phyloP scores from a whole-genome alignment of 148 eudicot genomes.

The Arctostaphylos glauca region DNA sequence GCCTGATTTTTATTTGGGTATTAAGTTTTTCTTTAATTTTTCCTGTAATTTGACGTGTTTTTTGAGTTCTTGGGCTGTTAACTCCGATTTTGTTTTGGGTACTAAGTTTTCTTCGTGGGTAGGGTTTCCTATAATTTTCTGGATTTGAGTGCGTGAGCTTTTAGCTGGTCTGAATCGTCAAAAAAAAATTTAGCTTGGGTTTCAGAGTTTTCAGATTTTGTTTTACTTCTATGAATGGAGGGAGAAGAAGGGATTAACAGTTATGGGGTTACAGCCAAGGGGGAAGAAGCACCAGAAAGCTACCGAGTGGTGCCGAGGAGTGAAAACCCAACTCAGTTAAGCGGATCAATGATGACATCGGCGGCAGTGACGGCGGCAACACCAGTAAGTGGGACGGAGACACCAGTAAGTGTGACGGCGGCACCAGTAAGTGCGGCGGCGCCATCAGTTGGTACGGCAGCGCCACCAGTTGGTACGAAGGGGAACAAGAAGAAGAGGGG shows the following conservation, averaged over 20 bases:
- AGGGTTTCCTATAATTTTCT: constrained; percentile 1
- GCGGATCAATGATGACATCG: constrained; percentile 38
- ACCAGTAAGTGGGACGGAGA: constrained; percentile 31
- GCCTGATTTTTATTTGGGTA: constrained; percentile 6
- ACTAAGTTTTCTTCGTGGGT: neutral
- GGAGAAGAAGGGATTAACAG: constrained; percentile 45
- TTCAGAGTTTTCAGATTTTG: constrained; percentile 24
- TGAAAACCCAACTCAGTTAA: constrained; percentile 40
- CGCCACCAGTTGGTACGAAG: constrained; percentile 35
- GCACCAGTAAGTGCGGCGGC: constrained; percentile 34
- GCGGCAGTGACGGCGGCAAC: constrained; percentile 29
- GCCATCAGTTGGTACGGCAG: constrained; percentile 24
- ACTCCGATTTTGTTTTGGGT: neutral
- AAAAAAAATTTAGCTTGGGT: constrained; percentile 28
- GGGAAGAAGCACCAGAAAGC: constrained; percentile 45
- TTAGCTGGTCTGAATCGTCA: neutral
- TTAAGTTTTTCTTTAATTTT: neutral
- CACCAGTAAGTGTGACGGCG: constrained; percentile 24
- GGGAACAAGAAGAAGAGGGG: constrained; percentile 66
- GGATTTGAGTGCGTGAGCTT: constrained; percentile 6
- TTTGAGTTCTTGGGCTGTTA: neutral
- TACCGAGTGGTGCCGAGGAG: constrained; percentile 37
- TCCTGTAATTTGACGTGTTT: neutral
- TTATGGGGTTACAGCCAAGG: constrained; percentile 42
- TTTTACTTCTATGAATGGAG: constrained; percentile 51